Evolutionary conservation across 129 eudicot species (phyloP).

Genomic region (Centella asiatica): DNA sequence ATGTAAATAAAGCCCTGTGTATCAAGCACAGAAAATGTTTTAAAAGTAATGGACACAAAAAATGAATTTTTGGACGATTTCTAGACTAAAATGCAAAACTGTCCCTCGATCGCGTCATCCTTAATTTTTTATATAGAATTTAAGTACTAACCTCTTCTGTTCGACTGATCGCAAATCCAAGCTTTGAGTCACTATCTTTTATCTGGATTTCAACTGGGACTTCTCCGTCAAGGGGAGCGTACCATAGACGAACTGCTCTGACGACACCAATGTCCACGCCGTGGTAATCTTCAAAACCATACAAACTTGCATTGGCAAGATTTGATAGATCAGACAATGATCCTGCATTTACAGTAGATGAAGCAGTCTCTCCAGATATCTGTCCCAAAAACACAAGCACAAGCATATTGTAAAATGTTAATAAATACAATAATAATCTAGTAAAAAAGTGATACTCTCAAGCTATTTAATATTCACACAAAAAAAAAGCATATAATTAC

Average conservation of each 20-base stretch:
- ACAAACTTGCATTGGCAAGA: constrained; percentile 69
- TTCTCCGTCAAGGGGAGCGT: constrained; percentile 80
- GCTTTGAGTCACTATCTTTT: constrained; percentile 61
- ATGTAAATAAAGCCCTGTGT: constrained; percentile 80
- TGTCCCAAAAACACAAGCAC: constrained; percentile 19
- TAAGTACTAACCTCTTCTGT: constrained; percentile 64
- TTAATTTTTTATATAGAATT: background rate
- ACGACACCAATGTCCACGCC: constrained; percentile 96
- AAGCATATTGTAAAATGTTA: background rate
- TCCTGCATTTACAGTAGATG: constrained; percentile 61
- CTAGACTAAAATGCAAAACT: no score
- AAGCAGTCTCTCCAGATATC: constrained; percentile 91
- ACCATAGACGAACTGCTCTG: constrained; percentile 90
- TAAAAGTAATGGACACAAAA: background rate
- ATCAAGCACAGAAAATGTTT: background rate
- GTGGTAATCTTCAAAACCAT: constrained; percentile 96
- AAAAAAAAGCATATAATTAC: no score
- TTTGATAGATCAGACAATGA: constrained; percentile 65
- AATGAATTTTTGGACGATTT: no score
- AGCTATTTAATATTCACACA: no score
- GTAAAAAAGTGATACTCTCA: background rate
- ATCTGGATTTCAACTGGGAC: constrained; percentile 54
- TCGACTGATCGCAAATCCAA: constrained; percentile 84
- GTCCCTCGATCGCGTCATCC: no score
- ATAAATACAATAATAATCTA: background rate